Evolutionary conservation across 306 rosid genomes (phyloP).

Genomic region (Malus orientalis): DNA sequence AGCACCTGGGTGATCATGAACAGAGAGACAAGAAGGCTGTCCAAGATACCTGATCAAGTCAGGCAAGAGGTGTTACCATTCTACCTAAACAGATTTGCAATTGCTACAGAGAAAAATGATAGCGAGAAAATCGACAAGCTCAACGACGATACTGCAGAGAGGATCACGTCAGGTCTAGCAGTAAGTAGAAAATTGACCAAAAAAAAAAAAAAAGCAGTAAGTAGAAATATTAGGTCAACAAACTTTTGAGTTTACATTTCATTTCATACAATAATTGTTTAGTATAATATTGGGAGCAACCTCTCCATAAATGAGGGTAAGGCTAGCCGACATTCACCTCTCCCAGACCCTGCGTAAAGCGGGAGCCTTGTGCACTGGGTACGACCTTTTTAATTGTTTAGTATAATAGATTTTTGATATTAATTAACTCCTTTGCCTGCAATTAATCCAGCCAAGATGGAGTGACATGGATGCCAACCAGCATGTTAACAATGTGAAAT

Average conservation of each 20-base stretch:
- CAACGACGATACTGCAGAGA: slow-evolving; percentile 55
- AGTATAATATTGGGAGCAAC: no score
- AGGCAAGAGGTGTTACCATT: slow-evolving; percentile 66
- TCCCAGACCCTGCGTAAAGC: no score
- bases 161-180: slow-evolving; percentile 68
- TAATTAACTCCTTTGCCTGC: neutral
- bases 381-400: no score
- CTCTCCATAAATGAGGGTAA: no score
- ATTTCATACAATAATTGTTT: neutral
- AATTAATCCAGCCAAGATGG: slow-evolving; percentile 73
- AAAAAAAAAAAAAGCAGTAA: slow-evolving; percentile 36
- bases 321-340: no score
- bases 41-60: slow-evolving; percentile 75
- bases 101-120: slow-evolving; percentile 43
- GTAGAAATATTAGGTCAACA: neutral
- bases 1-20: slow-evolving; percentile 97
- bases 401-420: neutral
- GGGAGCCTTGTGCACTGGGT: no score
- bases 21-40: slow-evolving; percentile 76
- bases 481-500: slow-evolving; percentile 90
- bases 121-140: slow-evolving; percentile 65
- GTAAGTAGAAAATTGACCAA: slow-evolving; percentile 27
- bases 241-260: neutral
- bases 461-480: slow-evolving; percentile 96
- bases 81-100: slow-evolving; percentile 50